These are phyloP conservation scores for Balakata baccata DNA, from an alignment of 345 rosid genomes.

Conservation along the genomic window DNA sequence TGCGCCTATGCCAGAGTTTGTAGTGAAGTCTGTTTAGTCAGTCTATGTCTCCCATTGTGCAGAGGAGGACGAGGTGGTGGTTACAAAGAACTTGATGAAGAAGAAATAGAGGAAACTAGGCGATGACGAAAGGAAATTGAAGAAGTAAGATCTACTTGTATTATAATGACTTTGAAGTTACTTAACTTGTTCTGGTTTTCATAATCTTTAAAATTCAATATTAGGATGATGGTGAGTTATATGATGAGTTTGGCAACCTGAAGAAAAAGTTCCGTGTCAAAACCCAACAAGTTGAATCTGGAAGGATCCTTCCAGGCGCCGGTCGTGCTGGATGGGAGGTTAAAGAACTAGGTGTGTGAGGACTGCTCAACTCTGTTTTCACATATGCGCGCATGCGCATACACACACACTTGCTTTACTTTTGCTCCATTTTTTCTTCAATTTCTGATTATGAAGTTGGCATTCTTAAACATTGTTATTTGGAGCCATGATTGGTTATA, in stretches of 20 bases:
- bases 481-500: neutral
- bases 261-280: slow-evolving; percentile 94
- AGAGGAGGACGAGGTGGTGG: slow-evolving; percentile 99
- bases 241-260: slow-evolving; percentile 97
- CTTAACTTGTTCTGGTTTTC: slow-evolving; percentile 17
- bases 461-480: neutral
- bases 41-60: slow-evolving; percentile 14
- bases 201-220: slow-evolving; percentile 12
- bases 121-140: slow-evolving; percentile 88
- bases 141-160: slow-evolving; percentile 50
- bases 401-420: neutral
- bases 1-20: neutral
- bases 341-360: slow-evolving; percentile 68
- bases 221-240: slow-evolving; percentile 97
- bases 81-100: slow-evolving; percentile 97
- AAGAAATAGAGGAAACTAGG: slow-evolving; percentile 94
- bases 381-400: neutral
- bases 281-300: slow-evolving; percentile 70
- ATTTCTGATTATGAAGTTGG: neutral
- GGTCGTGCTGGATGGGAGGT: slow-evolving; percentile 99
- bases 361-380: neutral
- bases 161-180: slow-evolving; percentile 10
- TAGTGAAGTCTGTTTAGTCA: neutral
- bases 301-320: slow-evolving; percentile 58
- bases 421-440: neutral